Conservation (phyloP, 108 stramenopile genomes). For the Pseudonitzschia delicatissima region DNA sequence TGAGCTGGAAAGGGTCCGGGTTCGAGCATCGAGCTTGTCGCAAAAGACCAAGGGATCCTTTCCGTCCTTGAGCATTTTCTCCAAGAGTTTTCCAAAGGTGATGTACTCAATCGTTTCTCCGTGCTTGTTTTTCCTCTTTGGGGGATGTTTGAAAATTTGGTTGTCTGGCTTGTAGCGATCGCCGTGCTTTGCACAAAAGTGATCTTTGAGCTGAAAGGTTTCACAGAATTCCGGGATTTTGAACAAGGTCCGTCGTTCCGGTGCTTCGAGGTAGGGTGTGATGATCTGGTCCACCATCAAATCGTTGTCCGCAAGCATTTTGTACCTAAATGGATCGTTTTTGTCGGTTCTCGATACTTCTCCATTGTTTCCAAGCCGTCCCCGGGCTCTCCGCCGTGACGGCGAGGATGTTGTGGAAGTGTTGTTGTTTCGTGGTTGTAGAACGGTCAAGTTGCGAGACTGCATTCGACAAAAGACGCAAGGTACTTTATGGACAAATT, state of each 20-base stretch:
- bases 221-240: neutral
- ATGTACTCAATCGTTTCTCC: neutral
- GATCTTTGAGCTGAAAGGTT: neutral
- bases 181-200: conserved; percentile 1
- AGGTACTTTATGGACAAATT: neutral
- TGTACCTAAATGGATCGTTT: neutral
- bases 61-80: neutral
- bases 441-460: too few species aligned
- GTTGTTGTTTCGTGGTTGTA: too few species aligned
- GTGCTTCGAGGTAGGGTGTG: neutral
- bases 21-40: neutral
- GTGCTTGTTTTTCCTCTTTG: neutral
- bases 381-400: neutral
- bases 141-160: neutral
- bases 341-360: neutral
- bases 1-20: neutral
- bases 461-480: neutral
- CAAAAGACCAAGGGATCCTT: neutral
- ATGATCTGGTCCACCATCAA: neutral
- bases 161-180: neutral
- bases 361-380: neutral
- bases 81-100: neutral
- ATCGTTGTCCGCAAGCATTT: neutral
- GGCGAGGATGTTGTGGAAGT: neutral
- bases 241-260: neutral